Conservation (phyloP, 1,284 basidiomycete species). For the Takashimella koratensis region DNA sequence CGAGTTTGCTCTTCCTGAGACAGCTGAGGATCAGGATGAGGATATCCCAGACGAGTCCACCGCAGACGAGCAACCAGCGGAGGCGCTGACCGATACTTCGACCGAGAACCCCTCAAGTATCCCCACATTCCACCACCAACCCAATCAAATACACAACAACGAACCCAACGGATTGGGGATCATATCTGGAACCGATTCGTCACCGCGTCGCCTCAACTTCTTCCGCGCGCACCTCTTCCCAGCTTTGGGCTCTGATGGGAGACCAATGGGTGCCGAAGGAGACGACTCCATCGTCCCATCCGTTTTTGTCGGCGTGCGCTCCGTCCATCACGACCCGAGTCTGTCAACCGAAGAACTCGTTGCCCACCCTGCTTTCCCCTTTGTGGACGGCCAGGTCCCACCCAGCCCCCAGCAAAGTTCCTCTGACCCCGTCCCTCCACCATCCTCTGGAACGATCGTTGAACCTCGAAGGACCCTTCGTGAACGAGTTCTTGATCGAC, state of each 20-base stretch:
- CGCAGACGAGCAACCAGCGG: neutral
- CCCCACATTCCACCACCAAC: conserved; percentile 35
- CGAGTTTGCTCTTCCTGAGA: conserved; percentile 29
- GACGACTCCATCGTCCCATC: conserved; percentile 40
- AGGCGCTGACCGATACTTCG: neutral
- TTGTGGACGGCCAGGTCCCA: conserved; percentile 35
- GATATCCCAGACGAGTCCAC: neutral
- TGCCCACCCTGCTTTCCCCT: conserved; percentile 38
- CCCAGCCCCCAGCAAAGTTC: neutral
- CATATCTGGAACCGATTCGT: conserved; percentile 26
- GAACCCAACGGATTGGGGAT: conserved; percentile 21
- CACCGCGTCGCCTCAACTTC: conserved; percentile 44
- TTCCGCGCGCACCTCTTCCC: conserved; percentile 49
- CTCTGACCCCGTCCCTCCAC: neutral
- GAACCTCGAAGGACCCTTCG: conserved; percentile 22
- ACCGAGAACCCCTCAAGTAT: conserved; percentile 6
- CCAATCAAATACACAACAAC: conserved; percentile 22
- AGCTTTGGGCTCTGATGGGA: conserved; percentile 16
- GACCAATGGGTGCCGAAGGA: neutral
- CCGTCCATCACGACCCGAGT: conserved; percentile 31
- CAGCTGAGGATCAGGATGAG: conserved; percentile 7
- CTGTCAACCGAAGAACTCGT: conserved; percentile 40
- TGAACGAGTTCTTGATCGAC: conserved; percentile 23
- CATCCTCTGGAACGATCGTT: neutral
- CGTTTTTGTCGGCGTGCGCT: conserved; percentile 47